Evolutionary conservation across 441 rosid genomes (phyloP).

Genomic region (Croton setiger): DNA sequence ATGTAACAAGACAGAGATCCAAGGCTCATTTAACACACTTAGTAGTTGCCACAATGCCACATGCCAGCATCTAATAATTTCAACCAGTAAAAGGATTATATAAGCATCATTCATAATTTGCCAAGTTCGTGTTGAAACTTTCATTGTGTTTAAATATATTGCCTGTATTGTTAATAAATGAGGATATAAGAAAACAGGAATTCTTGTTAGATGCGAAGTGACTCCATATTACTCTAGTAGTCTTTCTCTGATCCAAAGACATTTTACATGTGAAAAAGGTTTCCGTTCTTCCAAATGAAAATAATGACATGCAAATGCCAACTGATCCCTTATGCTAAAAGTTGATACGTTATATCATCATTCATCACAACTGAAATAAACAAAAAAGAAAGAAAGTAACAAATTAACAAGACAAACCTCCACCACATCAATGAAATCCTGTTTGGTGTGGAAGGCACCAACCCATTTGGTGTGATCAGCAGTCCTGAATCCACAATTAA

Average conservation of each 20-base stretch:
- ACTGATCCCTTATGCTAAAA: neutral
- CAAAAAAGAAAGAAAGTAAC: neutral
- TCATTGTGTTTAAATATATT: neutral
- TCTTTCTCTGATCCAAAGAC: neutral
- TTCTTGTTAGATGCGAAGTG: too few relatives aligned
- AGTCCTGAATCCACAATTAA: slow-evolving; percentile 44
- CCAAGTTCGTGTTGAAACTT: neutral
- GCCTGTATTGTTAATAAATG: neutral
- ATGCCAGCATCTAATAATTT: neutral
- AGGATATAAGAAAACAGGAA: neutral
- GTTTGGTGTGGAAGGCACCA: slow-evolving; percentile 73
- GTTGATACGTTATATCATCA: neutral
- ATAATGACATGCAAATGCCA: neutral
- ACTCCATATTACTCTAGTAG: too few relatives aligned
- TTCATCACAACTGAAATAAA: neutral
- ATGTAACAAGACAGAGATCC: neutral
- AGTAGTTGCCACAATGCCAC: too few relatives aligned
- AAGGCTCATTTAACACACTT: neutral
- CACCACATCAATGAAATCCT: slow-evolving; percentile 83
- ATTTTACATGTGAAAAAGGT: neutral
- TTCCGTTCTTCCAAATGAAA: neutral
- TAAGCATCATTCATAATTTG: neutral
- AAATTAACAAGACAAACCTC: slow-evolving; percentile 45
- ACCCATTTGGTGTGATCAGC: slow-evolving; percentile 92
- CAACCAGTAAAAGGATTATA: neutral